Percentiles rank a stretch among this genome's conserved stretches.
phyloP scores from a whole-genome alignment of 1,284 basidiomycete species.

The Austroboletus niveus region DNA sequence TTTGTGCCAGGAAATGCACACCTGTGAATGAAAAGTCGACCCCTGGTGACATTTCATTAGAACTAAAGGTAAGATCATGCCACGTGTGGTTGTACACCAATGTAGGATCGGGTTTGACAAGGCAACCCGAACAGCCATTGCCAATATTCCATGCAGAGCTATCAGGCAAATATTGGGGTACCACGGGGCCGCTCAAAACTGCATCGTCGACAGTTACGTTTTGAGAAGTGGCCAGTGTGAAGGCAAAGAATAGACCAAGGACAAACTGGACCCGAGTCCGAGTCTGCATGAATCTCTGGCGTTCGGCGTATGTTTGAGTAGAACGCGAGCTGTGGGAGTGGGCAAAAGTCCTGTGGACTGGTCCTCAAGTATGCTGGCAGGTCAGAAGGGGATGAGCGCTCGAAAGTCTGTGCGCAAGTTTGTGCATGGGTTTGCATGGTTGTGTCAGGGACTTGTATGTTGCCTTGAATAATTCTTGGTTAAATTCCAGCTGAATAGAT shows the following conservation, averaged over 20 bases:
- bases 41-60: not conserved
- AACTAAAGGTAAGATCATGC: slow-evolving; percentile 14
- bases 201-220: slow-evolving; percentile 24
- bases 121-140: not conserved
- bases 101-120: slow-evolving; percentile 2
- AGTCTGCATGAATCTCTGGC: too few species aligned
- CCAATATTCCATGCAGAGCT: not conserved
- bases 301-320: too few species aligned
- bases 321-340: too few species aligned
- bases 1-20: not conserved
- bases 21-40: slow-evolving; percentile 18
- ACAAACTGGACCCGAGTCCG: not conserved
- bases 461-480: too few species aligned
- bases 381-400: too few species aligned
- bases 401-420: too few species aligned
- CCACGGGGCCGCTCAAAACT: not conserved
- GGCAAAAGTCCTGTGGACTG: too few species aligned
- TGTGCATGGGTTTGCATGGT: too few species aligned
- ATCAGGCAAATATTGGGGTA: slow-evolving; percentile 8
- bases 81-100: slow-evolving; percentile 13
- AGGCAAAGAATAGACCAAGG: not conserved
- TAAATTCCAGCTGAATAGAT: not conserved
- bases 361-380: too few species aligned
- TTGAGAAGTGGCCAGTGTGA: slow-evolving; percentile 6
- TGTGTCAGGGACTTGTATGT: too few species aligned